A percentile compares a stretch with the other conserved stretches of the same genome.
phyloP scores from a whole-genome alignment of 1,139 yeast species.

The Meyerozyma guilliermondii region DNA sequence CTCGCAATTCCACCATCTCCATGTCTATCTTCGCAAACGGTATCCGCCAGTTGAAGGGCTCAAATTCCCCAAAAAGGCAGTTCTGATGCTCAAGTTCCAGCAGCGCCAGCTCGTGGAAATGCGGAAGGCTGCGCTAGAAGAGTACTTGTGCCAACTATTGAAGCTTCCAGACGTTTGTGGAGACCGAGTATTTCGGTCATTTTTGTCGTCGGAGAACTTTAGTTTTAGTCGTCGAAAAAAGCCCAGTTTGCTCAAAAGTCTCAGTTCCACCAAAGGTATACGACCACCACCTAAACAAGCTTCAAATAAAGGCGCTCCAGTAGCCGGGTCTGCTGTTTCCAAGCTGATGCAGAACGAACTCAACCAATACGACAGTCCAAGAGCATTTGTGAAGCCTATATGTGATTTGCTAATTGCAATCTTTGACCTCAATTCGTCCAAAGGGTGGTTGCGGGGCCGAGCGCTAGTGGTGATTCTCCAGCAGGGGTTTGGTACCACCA shows the following conservation, averaged over 20 bases:
- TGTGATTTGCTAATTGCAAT: conserved; percentile 69
- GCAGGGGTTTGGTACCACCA: conserved; percentile 82
- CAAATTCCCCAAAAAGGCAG: conserved; percentile 59
- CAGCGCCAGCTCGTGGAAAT: conserved; percentile 60
- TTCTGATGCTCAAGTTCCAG: conserved; percentile 62
- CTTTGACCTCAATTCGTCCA: conserved; percentile 63
- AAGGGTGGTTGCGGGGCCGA: conserved; percentile 78
- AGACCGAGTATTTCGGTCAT: conserved; percentile 65
- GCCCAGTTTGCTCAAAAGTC: neutral
- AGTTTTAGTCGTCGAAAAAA: neutral
- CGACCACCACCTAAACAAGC: too few relatives aligned
- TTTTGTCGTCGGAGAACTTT: conserved; percentile 71
- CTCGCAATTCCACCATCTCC: conserved; percentile 73
- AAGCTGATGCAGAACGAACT: conserved; percentile 41
- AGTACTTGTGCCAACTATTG: conserved; percentile 55
- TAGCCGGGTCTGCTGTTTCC: conserved; percentile 10
- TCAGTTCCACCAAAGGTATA: neutral
- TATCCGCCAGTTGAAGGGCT: conserved; percentile 49
- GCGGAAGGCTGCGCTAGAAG: conserved; percentile 57
- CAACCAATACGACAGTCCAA: conserved; percentile 32
- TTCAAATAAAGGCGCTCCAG: neutral
- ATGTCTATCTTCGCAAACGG: conserved; percentile 54
- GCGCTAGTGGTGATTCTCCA: conserved; percentile 79
- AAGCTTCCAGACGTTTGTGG: conserved; percentile 66
- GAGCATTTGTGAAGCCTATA: conserved; percentile 68